Evolutionary conservation across 176 grass and related monocot species (phyloP), one percentile per base, ranked within the genome.

Genomic region (Thinopyrum elongatum): DNA sequence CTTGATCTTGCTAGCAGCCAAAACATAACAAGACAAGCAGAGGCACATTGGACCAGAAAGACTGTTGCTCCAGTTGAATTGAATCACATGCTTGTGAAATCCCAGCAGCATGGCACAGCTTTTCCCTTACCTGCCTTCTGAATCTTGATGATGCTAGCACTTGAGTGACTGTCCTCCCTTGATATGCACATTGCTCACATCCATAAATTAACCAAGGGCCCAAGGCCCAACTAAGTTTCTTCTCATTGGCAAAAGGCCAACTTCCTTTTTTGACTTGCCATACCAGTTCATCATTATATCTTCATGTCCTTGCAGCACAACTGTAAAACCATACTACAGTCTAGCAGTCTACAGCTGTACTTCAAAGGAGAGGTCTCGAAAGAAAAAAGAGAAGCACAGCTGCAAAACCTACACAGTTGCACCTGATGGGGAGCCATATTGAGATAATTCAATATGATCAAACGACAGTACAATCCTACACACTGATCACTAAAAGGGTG

Each of bases 11-110:
- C 84, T 79, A 79, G 31, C 84, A 71, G 83, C 88, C 84, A 90
- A 86, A 13, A 19, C 74, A 86, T 83, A 87, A 78, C 65, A 87
- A n/a, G 84, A 87, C 84, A 90, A 86, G 78, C 39, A 79, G 23
- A 79, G 61, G 57, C 74, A 86, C 57, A 78, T 41, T 65, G 71
- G 73, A 80, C 35, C 26, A 83, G 61, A 34, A 69, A 82, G 22
- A 66, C 64, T 83, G 80, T 19, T 83, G 74, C 68, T 82, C 22
- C 38, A 28, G 74, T 70, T 70, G 26, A 78, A 49, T 78, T 70
- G 51, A 71, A 58, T 81, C 60, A 36, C 60, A 85, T 85, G 77
- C 33, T 76, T 85, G 77, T 81, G 69, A 60, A 77, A 19, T 38
- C 49, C 28, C 44, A 81, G 61, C 76, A 58, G 30, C 77, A 81